Base-by-base conservation (phyloP, 768 basidiomycete species). In the Plicaturopsis crispa region DNA sequence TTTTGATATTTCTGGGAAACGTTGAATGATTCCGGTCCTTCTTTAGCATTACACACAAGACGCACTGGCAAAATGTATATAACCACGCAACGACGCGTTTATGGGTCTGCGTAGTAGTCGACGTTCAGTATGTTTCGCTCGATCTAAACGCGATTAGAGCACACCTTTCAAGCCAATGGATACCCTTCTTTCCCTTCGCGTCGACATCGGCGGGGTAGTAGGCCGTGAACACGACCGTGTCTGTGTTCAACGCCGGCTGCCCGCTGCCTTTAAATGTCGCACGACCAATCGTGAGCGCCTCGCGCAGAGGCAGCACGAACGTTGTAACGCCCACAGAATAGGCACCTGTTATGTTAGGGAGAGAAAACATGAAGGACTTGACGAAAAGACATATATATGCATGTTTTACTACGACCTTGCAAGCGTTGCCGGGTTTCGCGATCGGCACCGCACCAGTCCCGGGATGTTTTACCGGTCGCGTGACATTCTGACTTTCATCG, bases 141-240 rank as follows among this genome's bases (percentile, higher is more conserved):
- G 8, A 28, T 28, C 10, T 14, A 8, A 28, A 14, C 26, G 14
- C 26, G 13, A 33, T n/a, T 20, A 12, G 11, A 30, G 54, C 66
- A 36, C 31, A 71, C 69, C 58, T 55, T 35, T 55, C 45, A 14
- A 67, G 33, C 67, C 68, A 69, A 24, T 43, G 7, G 24, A 62
- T 35, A 1, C 60, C 59, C 36, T 47, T 49, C 11, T 49, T 54
- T n/a, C n/a, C n/a, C 32, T 28, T 36, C 1, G 13, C 36, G 6
- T 36, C 32, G 12, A 45, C 42, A 11, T 57, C 53, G 6, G 62
- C 63, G 20, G 69, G 69, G 41, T 72, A 71, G 48, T 50, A 69
- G 3, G 57, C 56, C 11, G 59, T 63, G 46, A 69, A 72, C 4
- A 50, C 52, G 32, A 65, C 52, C 43, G 70, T 60, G 18, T 67